A percentile compares a stretch with the other conserved stretches of the same genome.
Conservation (phyloP, 306 rosid species). For the Glycyrrhiza uralensis region DNA sequence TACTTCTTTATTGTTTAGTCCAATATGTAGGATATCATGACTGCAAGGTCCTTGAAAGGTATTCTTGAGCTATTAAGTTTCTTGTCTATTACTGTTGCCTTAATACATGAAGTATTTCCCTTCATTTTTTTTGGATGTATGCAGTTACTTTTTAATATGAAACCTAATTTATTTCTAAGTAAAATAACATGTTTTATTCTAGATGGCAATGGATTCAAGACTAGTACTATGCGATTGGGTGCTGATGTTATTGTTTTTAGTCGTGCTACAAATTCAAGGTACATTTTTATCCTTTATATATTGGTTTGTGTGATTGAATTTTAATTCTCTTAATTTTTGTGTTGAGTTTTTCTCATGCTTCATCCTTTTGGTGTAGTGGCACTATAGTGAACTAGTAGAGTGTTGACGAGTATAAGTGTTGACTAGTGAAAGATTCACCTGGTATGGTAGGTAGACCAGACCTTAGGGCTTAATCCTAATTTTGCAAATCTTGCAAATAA, state of each 20-base stretch:
- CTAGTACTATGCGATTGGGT: constrained; percentile 94
- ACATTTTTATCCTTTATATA: constrained; percentile 21
- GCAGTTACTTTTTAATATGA: constrained; percentile 16
- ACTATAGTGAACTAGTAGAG: constrained; percentile 7
- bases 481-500: too few relatives aligned
- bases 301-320: background rate
- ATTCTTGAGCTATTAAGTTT: background rate
- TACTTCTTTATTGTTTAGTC: background rate
- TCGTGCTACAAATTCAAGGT: constrained; percentile 62
- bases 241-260: constrained; percentile 90
- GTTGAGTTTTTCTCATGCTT: background rate
- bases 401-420: too few relatives aligned
- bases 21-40: background rate
- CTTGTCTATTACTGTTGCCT: background rate
- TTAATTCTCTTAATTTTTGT: background rate
- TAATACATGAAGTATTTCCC: background rate
- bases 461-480: too few relatives aligned
- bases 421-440: too few relatives aligned
- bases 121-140: background rate
- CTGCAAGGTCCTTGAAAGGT: background rate
- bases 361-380: background rate
- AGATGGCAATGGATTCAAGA: constrained; percentile 99
- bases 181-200: constrained; percentile 25
- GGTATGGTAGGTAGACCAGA: too few relatives aligned
- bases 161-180: constrained; percentile 15